Conservation (phyloP, 169 alveolate genomes). For the Condylostoma magnum region DNA sequence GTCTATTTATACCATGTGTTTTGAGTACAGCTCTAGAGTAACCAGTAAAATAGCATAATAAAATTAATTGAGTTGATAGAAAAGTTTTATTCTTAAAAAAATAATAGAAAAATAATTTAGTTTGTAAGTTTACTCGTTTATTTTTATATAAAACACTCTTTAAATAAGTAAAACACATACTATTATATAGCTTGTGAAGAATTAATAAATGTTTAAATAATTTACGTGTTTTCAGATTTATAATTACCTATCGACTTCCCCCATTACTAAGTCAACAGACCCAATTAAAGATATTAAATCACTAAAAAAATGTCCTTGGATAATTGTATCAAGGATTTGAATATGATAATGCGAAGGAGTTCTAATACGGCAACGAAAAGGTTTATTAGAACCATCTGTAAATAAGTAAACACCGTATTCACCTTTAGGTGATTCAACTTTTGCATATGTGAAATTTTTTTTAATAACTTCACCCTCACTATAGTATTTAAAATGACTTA, state of each 20-base stretch:
- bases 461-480: slow-evolving; percentile 37
- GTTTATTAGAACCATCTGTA: slow-evolving; percentile 33
- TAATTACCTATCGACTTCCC: slow-evolving; percentile 49
- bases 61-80: too few relatives aligned
- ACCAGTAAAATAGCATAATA: too few relatives aligned
- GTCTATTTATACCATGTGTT: too few relatives aligned
- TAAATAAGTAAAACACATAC: too few relatives aligned
- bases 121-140: too few relatives aligned
- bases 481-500: slow-evolving; percentile 43
- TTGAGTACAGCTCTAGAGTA: too few relatives aligned
- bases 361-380: slow-evolving; percentile 39
- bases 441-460: slow-evolving; percentile 17
- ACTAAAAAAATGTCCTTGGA: slow-evolving; percentile 38
- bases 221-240: neutral
- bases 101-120: too few relatives aligned
- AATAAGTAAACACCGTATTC: slow-evolving; percentile 45
- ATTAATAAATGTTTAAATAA: neutral
- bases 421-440: slow-evolving; percentile 52
- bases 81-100: too few relatives aligned
- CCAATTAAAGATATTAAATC: slow-evolving; percentile 46
- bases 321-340: slow-evolving; percentile 11
- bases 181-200: too few relatives aligned
- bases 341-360: slow-evolving; percentile 39
- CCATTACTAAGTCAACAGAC: slow-evolving; percentile 47
- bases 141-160: too few relatives aligned